A percentile compares a stretch with the other conserved stretches of the same genome.
phyloP scores from a whole-genome alignment of 2,329 filamentous ascomycete genomes.

The Zymoseptoria brevis region DNA sequence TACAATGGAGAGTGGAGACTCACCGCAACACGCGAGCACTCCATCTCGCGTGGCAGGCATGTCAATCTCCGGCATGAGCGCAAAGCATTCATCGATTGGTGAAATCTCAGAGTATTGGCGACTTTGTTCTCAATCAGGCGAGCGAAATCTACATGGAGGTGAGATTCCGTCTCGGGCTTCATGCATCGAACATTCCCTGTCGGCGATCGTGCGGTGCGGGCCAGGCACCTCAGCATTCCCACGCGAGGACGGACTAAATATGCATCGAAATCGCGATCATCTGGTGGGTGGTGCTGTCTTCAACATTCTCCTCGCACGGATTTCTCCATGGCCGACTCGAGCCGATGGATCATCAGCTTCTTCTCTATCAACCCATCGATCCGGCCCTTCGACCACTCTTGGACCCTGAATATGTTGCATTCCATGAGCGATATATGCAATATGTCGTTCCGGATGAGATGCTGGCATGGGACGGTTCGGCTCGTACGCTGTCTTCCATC shows the following conservation, averaged over 20 bases:
- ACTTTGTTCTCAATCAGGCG: background rate
- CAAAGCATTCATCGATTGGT: background rate
- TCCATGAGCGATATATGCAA: conserved; percentile 14
- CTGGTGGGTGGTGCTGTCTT: background rate
- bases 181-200: background rate
- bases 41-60: background rate
- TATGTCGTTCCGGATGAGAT: conserved; percentile 13
- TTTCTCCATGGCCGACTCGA: background rate
- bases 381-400: conserved; percentile 9
- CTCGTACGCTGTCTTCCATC: conserved; percentile 7
- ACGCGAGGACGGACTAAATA: background rate
- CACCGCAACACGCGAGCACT: background rate
- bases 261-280: background rate
- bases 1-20: background rate
- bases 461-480: conserved; percentile 12
- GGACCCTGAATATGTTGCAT: conserved; percentile 16
- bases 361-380: conserved; percentile 10
- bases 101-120: background rate
- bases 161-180: background rate
- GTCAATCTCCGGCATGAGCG: background rate
- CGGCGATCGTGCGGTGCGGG: background rate
- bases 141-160: background rate
- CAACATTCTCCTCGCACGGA: background rate
- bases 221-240: background rate
- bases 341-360: background rate